Conservation (phyloP, 2,329 filamentous ascomycete genomes). For the Pezicula rhizophila region DNA sequence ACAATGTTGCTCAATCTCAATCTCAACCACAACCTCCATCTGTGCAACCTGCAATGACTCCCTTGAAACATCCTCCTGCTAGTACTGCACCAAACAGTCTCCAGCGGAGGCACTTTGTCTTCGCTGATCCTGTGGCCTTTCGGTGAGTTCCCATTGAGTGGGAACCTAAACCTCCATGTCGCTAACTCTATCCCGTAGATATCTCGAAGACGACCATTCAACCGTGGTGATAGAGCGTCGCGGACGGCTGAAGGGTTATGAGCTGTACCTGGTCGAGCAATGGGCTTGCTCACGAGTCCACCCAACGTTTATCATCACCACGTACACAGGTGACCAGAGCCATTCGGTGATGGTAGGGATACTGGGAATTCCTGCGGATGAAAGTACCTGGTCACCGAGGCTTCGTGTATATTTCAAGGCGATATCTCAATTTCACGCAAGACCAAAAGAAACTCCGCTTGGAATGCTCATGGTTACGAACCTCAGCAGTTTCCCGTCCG, state of each 20-base stretch:
- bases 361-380: conserved; percentile 74
- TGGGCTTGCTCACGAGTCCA: conserved; percentile 92
- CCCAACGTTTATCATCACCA: conserved; percentile 86
- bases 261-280: conserved; percentile 92
- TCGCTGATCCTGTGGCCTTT: conserved; percentile 61
- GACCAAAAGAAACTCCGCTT: conserved; percentile 72
- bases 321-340: conserved; percentile 80
- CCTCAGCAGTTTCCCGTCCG: conserved; percentile 83
- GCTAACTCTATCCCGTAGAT: conserved; percentile 37
- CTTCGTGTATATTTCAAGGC: conserved; percentile 81
- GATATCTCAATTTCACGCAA: conserved; percentile 77
- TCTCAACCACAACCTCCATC: background rate
- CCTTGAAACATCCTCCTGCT: too few relatives aligned
- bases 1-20: background rate
- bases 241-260: conserved; percentile 71
- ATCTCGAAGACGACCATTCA: conserved; percentile 77
- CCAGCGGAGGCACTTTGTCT: conserved; percentile 51
- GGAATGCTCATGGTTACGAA: conserved; percentile 93
- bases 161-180: background rate
- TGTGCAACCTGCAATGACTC: conserved; percentile 8
- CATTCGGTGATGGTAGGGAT: conserved; percentile 76
- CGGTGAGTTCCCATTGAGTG: conserved; percentile 26
- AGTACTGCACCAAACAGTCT: background rate
- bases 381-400: conserved; percentile 71
- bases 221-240: conserved; percentile 70